Evolutionary conservation across 305 asterid genomes (phyloP).

Genomic region (Fraxinus dipetala): DNA sequence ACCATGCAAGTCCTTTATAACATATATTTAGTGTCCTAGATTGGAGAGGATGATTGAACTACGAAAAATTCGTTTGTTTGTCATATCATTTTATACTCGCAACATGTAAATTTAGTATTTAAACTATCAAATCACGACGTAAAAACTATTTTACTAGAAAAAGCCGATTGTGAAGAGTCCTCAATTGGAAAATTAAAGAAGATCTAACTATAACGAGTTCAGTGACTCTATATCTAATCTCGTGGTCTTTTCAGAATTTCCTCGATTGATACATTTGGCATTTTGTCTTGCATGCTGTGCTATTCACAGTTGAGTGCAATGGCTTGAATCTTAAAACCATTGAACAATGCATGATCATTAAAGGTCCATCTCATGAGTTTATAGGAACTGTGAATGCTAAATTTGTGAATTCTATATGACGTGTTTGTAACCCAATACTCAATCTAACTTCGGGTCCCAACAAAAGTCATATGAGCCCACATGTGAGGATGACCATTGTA

Average conservation of each 20-base stretch:
- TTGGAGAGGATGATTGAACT: not conserved
- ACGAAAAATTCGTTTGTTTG: too few species aligned
- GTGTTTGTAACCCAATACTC: not conserved
- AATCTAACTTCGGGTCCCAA: not conserved
- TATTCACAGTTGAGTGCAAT: not conserved
- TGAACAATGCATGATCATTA: not conserved
- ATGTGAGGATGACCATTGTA: conserved; percentile 11
- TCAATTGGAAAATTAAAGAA: not conserved
- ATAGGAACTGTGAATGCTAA: not conserved
- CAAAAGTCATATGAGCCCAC: conserved; percentile 18
- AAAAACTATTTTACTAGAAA: not conserved
- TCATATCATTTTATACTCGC: too few species aligned
- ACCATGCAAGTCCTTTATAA: not conserved
- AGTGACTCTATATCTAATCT: not conserved
- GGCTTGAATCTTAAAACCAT: not conserved
- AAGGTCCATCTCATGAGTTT: not conserved
- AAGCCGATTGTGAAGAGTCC: not conserved
- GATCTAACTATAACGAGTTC: not conserved
- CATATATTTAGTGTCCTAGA: not conserved
- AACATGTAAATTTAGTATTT: not conserved
- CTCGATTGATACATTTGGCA: not conserved
- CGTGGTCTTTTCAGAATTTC: not conserved
- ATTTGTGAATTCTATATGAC: not conserved
- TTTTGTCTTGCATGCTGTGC: not conserved
- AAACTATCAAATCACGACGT: not conserved